Base-by-base conservation (phyloP, 495 filamentous ascomycete species). In the Podospora tetraspora region DNA sequence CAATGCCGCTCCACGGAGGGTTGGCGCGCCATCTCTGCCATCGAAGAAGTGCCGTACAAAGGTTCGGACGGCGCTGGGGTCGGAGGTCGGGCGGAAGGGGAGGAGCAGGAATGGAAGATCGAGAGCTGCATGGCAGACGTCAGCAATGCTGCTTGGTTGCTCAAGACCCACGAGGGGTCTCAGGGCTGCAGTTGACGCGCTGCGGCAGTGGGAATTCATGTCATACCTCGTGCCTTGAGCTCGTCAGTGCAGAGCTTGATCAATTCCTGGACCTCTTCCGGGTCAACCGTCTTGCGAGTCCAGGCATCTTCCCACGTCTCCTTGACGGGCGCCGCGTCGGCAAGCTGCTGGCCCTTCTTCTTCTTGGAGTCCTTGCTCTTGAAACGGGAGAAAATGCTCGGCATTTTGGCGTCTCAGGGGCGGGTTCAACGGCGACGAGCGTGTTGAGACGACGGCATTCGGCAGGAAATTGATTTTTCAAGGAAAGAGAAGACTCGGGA, bases 1-100 rank as follows among this genome's bases (percentile, higher is more conserved):
- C 74, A 99, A 84, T 22, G 78, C 82, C 72, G 91, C 86, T 24
- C 93, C 94, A 64, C 79, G 83, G 59, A 91, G 78, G 23, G 81
- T 79, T 63, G 78, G 80, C 57, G 66, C 69, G 65, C 79, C 78
- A 79, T 90, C 89, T 83, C 69, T 69, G 66, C 78, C 76, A 76
- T 90, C 89, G 83, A 97, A 99, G 79, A 92, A 98, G 79, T 94
- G 93, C 66, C 94, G 91, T 71, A 99, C 88, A 74, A 98, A 97
- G 22, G 88, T 92, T 76, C 92, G 90, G 62, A 96, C 92, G 60
- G 91, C 90, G 79, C 91, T 96, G 22, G 94, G 88, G 76, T 99
- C 93, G 67, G 93, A 92, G 64, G 89, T 91, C 7, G 96, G 95
- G 69, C 95, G 89, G 79, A 97, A 99, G 9, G 95, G 96, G n/a